Percentiles rank a stretch among this genome's conserved stretches.
Evolutionary conservation across 2,329 filamentous ascomycete genomes (phyloP).

Genomic region (Fusarium nanum): DNA sequence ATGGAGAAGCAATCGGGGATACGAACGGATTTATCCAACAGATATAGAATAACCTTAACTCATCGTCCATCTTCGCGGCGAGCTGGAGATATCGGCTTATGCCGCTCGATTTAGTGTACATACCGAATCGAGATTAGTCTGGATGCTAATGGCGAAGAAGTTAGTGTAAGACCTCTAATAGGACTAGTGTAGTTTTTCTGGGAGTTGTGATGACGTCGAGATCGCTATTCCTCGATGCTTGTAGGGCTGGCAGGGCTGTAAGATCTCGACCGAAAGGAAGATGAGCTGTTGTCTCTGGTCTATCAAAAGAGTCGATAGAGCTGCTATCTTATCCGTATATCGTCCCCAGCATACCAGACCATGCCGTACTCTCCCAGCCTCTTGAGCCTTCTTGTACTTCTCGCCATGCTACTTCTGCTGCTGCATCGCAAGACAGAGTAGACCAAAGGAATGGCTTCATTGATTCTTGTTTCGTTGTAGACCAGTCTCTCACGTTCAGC

Average conservation of each 20-base stretch:
- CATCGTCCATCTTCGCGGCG: background rate
- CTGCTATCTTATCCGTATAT: background rate
- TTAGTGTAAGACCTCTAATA: background rate
- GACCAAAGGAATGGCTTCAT: background rate
- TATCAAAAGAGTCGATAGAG: too few species aligned
- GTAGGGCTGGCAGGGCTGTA: rapidly evolving
- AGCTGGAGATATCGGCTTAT: background rate
- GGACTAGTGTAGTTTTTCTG: background rate
- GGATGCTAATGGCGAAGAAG: rapidly evolving
- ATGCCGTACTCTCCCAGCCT: background rate
- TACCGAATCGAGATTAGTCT: background rate
- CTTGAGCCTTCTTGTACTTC: background rate
- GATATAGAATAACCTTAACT: background rate
- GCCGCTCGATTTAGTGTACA: background rate
- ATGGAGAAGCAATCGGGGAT: background rate
- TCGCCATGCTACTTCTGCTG: background rate
- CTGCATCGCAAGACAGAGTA: background rate
- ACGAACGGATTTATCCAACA: background rate
- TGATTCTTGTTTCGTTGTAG: rapidly evolving
- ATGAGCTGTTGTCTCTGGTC: too few species aligned
- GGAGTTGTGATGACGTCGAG: background rate
- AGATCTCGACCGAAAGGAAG: background rate
- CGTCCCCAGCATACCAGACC: constrained; percentile 6
- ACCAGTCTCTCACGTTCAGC: rapidly evolving
- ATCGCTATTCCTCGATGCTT: background rate